Percentiles rank a stretch among this genome's conserved stretches.
Conservation (phyloP, 78 protist species). For the Diacronema lutheri region DNA sequence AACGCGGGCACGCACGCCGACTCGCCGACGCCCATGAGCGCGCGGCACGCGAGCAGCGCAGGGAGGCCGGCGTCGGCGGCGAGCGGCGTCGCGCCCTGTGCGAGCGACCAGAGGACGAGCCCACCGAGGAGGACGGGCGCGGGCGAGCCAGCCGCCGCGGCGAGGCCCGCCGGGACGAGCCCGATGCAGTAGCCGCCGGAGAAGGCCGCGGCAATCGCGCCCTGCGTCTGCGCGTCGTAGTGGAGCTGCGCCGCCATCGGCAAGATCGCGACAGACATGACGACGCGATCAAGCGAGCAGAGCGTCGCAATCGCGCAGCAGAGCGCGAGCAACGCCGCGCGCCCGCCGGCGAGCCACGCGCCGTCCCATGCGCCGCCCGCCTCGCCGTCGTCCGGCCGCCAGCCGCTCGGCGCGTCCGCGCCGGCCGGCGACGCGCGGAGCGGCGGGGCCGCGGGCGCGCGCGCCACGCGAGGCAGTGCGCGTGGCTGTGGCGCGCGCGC, state of each 20-base stretch:
- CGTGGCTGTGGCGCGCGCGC: no score
- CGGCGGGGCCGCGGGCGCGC: no score
- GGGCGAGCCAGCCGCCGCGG: not conserved
- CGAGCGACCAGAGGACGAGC: not conserved
- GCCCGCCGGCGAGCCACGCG: no score
- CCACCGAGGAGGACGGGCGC: not conserved
- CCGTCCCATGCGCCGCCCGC: no score
- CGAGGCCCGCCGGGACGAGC: not conserved
- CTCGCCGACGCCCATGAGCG: slow-evolving; percentile 14
- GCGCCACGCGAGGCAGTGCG: no score
- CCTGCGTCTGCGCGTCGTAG: not conserved
- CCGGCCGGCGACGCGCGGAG: no score
- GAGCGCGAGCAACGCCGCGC: slow-evolving; percentile 12
- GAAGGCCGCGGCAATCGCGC: not conserved
- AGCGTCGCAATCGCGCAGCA: not conserved
- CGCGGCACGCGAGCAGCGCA: not conserved
- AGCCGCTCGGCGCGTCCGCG: no score
- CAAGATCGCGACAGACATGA: not conserved
- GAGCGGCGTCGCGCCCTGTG: not conserved
- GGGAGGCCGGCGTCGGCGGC: not conserved
- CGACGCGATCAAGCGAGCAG: slow-evolving; percentile 15
- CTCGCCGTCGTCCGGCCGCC: no score
- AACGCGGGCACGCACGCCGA: not conserved
- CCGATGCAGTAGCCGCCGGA: not conserved
- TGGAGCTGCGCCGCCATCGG: not conserved